Evolutionary conservation across 2,329 filamentous ascomycete genomes (phyloP).

Genomic region (Trichoderma polysporum): DNA sequence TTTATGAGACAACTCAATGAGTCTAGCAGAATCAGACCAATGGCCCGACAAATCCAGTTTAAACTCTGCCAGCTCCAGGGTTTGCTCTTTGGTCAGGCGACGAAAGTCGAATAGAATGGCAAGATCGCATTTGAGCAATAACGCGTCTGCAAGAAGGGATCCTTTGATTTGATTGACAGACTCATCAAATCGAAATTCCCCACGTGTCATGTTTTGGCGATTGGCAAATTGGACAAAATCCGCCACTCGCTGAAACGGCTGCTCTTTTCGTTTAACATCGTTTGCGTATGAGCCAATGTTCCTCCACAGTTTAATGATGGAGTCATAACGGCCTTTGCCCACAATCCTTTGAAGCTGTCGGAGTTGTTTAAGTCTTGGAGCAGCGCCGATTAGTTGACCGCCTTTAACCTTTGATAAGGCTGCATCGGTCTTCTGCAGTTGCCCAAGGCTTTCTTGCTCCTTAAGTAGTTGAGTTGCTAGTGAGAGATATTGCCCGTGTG

Average conservation of each 20-base stretch:
- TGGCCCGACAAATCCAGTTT: constrained; percentile 33
- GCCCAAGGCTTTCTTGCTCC: constrained; percentile 20
- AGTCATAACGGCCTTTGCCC: constrained; percentile 16
- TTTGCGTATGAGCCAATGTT: constrained; percentile 18
- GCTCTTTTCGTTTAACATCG: constrained; percentile 44
- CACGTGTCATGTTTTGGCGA: constrained; percentile 27
- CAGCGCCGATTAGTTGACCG: not conserved
- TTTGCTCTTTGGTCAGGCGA: constrained; percentile 14
- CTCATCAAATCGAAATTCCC: constrained; percentile 38
- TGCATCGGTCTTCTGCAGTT: not conserved
- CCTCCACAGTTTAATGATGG: constrained; percentile 18
- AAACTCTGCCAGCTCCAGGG: constrained; percentile 3
- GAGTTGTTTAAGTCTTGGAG: constrained; percentile 13
- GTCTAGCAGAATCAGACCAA: constrained; percentile 38
- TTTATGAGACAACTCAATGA: constrained; percentile 41
- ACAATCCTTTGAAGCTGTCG: not conserved
- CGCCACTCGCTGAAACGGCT: constrained; percentile 49
- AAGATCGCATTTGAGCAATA: constrained; percentile 51
- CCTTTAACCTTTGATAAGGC: not conserved
- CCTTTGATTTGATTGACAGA: constrained; percentile 38
- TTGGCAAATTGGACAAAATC: constrained; percentile 44
- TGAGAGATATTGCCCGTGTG: constrained; percentile 34
- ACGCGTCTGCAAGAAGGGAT: constrained; percentile 41
- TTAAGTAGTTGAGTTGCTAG: constrained; percentile 19
- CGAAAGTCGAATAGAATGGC: constrained; percentile 45